phyloP scores from a whole-genome alignment of 208 protist species.

The Herpetomonas samuelpessoai region DNA sequence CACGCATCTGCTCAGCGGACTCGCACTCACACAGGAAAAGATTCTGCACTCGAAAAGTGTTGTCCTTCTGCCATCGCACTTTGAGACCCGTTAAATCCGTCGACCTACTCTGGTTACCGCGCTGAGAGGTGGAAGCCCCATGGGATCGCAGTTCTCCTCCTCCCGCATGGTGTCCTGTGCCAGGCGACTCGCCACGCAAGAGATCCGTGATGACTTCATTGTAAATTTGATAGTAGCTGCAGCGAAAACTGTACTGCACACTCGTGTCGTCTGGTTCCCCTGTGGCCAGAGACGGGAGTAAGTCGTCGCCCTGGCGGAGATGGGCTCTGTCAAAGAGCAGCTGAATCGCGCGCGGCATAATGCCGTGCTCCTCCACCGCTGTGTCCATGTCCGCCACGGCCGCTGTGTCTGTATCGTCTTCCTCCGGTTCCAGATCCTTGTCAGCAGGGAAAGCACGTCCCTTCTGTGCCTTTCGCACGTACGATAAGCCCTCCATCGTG shows the following conservation, averaged over 20 bases:
- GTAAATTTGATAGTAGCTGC: conserved; percentile 92
- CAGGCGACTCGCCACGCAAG: conserved; percentile 50
- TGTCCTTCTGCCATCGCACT: conserved; percentile 58
- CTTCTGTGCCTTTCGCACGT: conserved; percentile 15
- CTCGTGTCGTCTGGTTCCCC: conserved; percentile 18
- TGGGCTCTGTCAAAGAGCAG: conserved; percentile 72
- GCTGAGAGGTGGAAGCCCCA: not conserved
- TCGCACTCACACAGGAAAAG: conserved; percentile 79
- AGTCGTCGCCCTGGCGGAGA: conserved; percentile 23
- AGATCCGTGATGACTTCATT: conserved; percentile 89
- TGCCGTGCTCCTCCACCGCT: conserved; percentile 53
- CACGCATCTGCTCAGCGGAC: conserved; percentile 62
- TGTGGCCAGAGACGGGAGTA: not conserved
- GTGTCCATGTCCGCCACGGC: conserved; percentile 24
- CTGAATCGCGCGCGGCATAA: conserved; percentile 78
- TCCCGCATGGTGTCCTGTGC: too few relatives aligned
- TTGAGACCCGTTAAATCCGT: conserved; percentile 29
- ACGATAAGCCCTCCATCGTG: conserved; percentile 85
- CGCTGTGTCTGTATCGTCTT: not conserved
- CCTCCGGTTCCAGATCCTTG: not conserved
- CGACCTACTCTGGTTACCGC: not conserved
- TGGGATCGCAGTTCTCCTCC: too few relatives aligned
- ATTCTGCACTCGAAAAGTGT: conserved; percentile 87
- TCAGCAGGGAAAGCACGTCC: not conserved
- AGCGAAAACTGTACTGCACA: conserved; percentile 65